Conservation (phyloP, 495 filamentous ascomycete species). For the Cairneyella variabilis region DNA sequence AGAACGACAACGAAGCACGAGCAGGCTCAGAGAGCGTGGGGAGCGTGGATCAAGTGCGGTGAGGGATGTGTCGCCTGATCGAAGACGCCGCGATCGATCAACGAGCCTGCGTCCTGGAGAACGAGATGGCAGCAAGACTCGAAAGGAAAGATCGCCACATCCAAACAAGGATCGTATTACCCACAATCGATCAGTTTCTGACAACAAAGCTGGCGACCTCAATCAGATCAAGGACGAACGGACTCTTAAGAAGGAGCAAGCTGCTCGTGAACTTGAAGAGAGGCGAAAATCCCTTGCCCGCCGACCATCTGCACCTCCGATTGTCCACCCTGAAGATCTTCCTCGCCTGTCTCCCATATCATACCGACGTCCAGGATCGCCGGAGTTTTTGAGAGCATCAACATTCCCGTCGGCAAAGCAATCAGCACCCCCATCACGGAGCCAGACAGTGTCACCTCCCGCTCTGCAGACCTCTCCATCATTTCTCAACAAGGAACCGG, state of each 20-base stretch:
- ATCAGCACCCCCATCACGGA: constrained; percentile 39
- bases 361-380: constrained; percentile 31
- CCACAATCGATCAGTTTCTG: constrained; percentile 26
- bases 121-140: constrained; percentile 28
- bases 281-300: constrained; percentile 76
- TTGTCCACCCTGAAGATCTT: constrained; percentile 71
- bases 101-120: constrained; percentile 42
- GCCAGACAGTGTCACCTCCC: constrained; percentile 41
- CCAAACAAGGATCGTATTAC: constrained; percentile 22
- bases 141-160: constrained; percentile 17
- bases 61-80: constrained; percentile 45
- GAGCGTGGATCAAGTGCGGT: constrained; percentile 43
- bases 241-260: constrained; percentile 66
- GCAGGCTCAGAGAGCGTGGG: constrained; percentile 46
- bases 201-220: constrained; percentile 18
- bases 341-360: constrained; percentile 41
- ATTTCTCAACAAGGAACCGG: constrained; percentile 38
- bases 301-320: constrained; percentile 72
- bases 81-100: constrained; percentile 43
- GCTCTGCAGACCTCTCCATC: constrained; percentile 43
- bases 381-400: constrained; percentile 25
- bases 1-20: constrained; percentile 55
- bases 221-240: constrained; percentile 45
- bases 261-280: constrained; percentile 83
- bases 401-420: constrained; percentile 31